Base-by-base conservation (phyloP, 805 yeast genomes). In the Candida insectorum region DNA sequence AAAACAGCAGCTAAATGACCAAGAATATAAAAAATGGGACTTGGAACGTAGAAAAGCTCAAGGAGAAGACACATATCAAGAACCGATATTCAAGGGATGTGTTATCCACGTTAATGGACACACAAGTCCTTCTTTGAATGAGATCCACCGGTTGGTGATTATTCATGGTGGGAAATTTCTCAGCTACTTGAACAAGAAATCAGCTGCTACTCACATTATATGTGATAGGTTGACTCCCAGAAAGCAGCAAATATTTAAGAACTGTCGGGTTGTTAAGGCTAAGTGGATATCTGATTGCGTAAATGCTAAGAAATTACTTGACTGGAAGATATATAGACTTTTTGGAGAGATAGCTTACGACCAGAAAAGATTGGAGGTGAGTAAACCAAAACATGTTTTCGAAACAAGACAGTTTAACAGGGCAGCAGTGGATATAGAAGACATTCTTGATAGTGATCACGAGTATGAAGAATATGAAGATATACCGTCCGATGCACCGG, bases 71-170 rank as follows among this genome's bases (percentile, higher is more conserved):
- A 24, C 36, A 6, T 49, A 38, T 9, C 37, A 36, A 12, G 51
- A 45, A 8, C 55, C 51, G 2, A 62, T 89, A 1, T 88, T 91
- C 51, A 48, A 61, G 23, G 77, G 71, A 1, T 85, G 89, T 52
- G 57, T 65, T 1, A 69, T 91, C 4, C 79, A 83, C 54, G 87
- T 91, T n/a, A 89, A 88, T 49, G 98, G 98, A 1, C 78, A 83
- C 48, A 91, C 97, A 0, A 61, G 59, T 2, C 97, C 97, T 0
- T 77, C 89, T n/a, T 72, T 87, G 11, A 60, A 73, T 26, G 81
- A 77, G 39, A 60, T 93, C 19, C 91, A 85, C 48, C 72, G 79
- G 35, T 47, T 86, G 44, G 79, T 91, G 2, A 75, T 85, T 2
- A 45, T 77, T 7, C 73, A 89, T 56, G 97, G 97, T 1, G 98